Conservation (phyloP, 495 filamentous ascomycete genomes). For the Talaromyces nanjingensis region DNA sequence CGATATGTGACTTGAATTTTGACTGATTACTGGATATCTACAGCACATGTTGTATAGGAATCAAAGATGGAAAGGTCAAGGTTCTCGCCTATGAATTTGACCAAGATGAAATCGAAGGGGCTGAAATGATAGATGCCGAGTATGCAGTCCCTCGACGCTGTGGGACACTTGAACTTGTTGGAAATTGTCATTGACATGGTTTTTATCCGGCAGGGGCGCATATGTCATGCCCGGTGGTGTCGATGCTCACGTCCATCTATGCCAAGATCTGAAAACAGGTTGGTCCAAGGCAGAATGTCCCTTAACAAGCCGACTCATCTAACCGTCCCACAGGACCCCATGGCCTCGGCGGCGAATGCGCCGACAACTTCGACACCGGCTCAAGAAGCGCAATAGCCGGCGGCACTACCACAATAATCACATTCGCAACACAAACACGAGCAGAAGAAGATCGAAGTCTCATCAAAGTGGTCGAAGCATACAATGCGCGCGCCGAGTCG, state of each 20-base stretch:
- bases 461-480: slow-evolving; percentile 37
- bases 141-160: background rate
- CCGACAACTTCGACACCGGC: slow-evolving; percentile 36
- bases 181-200: slow-evolving; percentile 9
- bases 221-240: slow-evolving; percentile 37
- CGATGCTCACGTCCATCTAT: slow-evolving; percentile 40
- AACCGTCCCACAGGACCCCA: background rate
- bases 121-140: background rate
- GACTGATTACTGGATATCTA: background rate
- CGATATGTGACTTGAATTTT: background rate
- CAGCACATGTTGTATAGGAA: background rate
- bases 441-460: slow-evolving; percentile 37
- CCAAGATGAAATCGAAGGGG: background rate
- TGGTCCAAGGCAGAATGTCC: too few species aligned
- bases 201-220: slow-evolving; percentile 20
- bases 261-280: slow-evolving; percentile 20
- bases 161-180: background rate
- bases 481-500: slow-evolving; percentile 35
- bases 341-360: slow-evolving; percentile 22
- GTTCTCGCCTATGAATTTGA: background rate
- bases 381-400: slow-evolving; percentile 52
- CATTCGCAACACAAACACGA: slow-evolving; percentile 46
- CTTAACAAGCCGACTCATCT: too few species aligned
- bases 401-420: slow-evolving; percentile 54
- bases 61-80: background rate